phyloP scores from a whole-genome alignment of 768 basidiomycete genomes.

The Austroboletus eburneus region DNA sequence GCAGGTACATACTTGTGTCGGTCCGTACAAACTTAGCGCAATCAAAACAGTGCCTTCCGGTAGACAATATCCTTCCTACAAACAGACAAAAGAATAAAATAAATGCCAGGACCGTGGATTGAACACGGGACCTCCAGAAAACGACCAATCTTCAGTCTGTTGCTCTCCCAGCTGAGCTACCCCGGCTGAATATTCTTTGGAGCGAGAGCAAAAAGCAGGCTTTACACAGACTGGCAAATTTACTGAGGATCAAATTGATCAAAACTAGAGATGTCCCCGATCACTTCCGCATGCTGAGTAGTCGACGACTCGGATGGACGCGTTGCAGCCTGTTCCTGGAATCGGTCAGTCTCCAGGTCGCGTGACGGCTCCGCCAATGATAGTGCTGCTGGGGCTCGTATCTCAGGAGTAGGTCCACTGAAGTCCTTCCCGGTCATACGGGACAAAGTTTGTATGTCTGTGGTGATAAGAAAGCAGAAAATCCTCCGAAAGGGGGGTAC shows the following conservation, averaged over 20 bases:
- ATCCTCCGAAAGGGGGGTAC: constrained; percentile 17
- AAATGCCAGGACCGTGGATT: constrained; percentile 51
- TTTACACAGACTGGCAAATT: no score
- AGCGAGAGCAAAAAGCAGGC: no score
- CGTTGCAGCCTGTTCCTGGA: constrained; percentile 15
- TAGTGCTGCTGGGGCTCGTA: constrained; percentile 39
- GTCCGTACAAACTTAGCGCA: no score
- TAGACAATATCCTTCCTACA: background rate
- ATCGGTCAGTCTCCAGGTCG: background rate
- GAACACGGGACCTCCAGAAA: constrained; percentile 55
- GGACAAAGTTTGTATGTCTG: constrained; percentile 70
- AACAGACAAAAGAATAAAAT: constrained; percentile 11
- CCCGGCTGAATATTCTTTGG: constrained; percentile 35
- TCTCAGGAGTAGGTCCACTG: constrained; percentile 74
- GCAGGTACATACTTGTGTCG: no score
- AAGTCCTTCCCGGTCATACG: constrained; percentile 86
- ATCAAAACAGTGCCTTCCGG: background rate
- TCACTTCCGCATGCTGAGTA: constrained; percentile 24
- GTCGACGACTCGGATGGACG: constrained; percentile 35
- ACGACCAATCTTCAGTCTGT: constrained; percentile 53
- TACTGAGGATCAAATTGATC: no score
- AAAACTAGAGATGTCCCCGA: constrained; percentile 29
- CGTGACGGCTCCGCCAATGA: constrained; percentile 29
- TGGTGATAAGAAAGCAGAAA: background rate
- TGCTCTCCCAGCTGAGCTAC: constrained; percentile 76